A percentile compares a stretch with the other conserved stretches of the same genome.
Conservation (phyloP, 768 basidiomycete genomes). For the Harrya chromipes region DNA sequence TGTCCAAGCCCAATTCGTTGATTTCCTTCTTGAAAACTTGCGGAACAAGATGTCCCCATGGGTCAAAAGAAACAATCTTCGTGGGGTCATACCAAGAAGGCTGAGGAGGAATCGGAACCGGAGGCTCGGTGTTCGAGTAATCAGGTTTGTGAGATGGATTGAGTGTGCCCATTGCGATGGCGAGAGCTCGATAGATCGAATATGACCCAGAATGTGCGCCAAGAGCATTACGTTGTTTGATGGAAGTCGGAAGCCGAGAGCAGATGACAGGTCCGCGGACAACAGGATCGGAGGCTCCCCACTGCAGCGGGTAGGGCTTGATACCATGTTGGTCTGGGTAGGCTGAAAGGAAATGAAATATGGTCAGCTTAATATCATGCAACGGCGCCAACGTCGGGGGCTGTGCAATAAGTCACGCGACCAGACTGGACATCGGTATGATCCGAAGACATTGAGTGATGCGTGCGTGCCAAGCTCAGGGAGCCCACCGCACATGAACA, state of each 20-base stretch:
- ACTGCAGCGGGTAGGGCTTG: constrained; percentile 69
- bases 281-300: constrained; percentile 69
- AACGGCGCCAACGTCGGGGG: constrained; percentile 1
- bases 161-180: constrained; percentile 86
- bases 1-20: constrained; percentile 69
- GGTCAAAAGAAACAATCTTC: constrained; percentile 92
- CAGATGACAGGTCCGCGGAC: constrained; percentile 86
- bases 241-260: constrained; percentile 76
- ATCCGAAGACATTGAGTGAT: constrained; percentile 8
- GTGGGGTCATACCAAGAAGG: constrained; percentile 69
- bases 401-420: constrained; percentile 9
- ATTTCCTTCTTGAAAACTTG: constrained; percentile 61
- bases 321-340: constrained; percentile 95
- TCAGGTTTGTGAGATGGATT: constrained; percentile 79
- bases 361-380: constrained; percentile 10
- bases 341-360: constrained; percentile 34
- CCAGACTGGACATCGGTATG: constrained; percentile 3
- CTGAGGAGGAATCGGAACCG: constrained; percentile 73
- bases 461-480: neutral
- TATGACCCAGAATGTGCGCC: constrained; percentile 94
- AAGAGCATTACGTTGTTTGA: constrained; percentile 90
- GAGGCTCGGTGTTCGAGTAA: constrained; percentile 80
- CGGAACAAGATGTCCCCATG: constrained; percentile 87
- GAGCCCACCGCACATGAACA: neutral
- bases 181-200: constrained; percentile 90